Percentiles rank a stretch among this genome's conserved stretches.
phyloP scores from a whole-genome alignment of 768 basidiomycete species.

The Cytidiella melzeri region DNA sequence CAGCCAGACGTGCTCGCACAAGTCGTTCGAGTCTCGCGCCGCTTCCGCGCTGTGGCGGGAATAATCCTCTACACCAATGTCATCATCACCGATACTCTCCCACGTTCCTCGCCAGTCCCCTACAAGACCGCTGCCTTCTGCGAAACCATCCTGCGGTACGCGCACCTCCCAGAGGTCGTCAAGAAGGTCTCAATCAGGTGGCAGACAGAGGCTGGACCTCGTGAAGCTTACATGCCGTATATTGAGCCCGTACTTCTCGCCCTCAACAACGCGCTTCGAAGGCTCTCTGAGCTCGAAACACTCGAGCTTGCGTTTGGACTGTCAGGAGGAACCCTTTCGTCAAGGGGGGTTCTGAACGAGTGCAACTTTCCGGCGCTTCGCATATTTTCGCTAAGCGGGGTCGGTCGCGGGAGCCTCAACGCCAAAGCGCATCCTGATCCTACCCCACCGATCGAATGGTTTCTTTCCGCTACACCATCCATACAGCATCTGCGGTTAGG shows the following conservation, averaged over 20 bases:
- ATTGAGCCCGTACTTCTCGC: constrained; percentile 17
- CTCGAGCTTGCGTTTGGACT: constrained; percentile 53
- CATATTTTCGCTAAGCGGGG: constrained; percentile 27
- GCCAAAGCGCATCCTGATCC: constrained; percentile 26
- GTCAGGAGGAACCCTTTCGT: constrained; percentile 31
- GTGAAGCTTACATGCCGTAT: constrained; percentile 19
- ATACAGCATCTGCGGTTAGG: constrained; percentile 40
- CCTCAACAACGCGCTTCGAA: constrained; percentile 35
- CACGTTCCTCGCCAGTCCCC: constrained; percentile 32
- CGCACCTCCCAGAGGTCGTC: constrained; percentile 40
- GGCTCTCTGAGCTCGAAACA: constrained; percentile 41
- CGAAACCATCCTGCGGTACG: constrained; percentile 39
- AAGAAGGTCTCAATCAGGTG: constrained; percentile 48
- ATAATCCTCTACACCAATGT: constrained; percentile 52
- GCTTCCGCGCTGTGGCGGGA: constrained; percentile 44
- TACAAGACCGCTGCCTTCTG: constrained; percentile 45
- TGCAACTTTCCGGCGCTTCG: constrained; percentile 26
- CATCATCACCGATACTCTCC: constrained; percentile 41
- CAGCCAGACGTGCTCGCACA: constrained; percentile 29
- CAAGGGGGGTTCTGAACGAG: constrained; percentile 16
- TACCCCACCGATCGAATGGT: constrained; percentile 23
- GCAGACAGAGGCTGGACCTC: constrained; percentile 35
- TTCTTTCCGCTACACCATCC: constrained; percentile 36
- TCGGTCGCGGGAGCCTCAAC: constrained; percentile 33
- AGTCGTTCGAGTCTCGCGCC: constrained; percentile 39